Evolutionary conservation across 2,329 filamentous ascomycete species (phyloP), one percentile per base, ranked within the genome.

Genomic region (Claviceps sp.): DNA sequence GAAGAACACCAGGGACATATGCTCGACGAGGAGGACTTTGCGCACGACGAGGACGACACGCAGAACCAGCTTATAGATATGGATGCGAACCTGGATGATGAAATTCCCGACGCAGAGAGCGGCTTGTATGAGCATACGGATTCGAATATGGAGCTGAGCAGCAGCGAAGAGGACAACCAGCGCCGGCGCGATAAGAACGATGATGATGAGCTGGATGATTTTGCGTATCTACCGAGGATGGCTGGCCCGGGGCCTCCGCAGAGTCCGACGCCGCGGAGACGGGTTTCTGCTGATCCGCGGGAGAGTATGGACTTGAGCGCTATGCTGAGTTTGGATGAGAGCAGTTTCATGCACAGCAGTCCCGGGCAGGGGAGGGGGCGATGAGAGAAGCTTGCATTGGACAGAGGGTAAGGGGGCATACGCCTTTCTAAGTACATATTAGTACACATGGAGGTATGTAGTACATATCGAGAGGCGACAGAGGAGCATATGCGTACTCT

Each of bases 61-160:
- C 58, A 52, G 14, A 58, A 62, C 52, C 58, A 52, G 14, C 57
- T 61, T 56, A 75, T 61, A 56, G 75, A 75, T 60, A 82, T 84
- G 77, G 81, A 78, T 49, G 80, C 75, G n/a, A 76, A 89, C 61
- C 71, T 88, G 42, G 85, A 89, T 63, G 82, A 81, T 48, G 82
- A 85, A 54, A 78, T 88, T 39, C 83, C 84, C 19, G 82, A 85
- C 54, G 81, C 75, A 10, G 77, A 80, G 60, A 72, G 70, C 60
- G 78, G 74, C 26, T 78, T 79, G 58, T 89, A 88, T 69, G 85
- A 89, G 70, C 85, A 89, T 63, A 89, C 85, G 8, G 85, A 89
- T 66, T 85, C 84, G 2, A 85, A 88, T 57, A 83, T 74, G 8
- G 81, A 82, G 50, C 58, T 81, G 50, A 75, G 68, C 54, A 78